Evolutionary conservation across 1,139 yeast genomes (phyloP).

Genomic region (Trichomonascaceae sp.): DNA sequence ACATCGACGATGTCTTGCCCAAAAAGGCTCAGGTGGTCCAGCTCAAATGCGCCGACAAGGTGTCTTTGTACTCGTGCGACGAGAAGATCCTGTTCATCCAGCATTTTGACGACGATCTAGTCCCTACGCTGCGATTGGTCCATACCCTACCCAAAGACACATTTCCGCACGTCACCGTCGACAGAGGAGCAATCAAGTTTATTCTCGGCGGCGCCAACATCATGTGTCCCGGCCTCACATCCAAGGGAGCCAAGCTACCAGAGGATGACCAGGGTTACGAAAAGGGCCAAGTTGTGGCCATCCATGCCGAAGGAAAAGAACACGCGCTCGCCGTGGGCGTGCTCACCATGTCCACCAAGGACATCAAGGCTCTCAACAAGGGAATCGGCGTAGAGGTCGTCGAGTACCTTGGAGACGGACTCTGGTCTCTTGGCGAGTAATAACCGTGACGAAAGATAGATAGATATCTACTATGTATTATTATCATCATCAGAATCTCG

Average conservation of each 20-base stretch:
- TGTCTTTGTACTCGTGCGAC: conserved; percentile 65
- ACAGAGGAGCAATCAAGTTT: conserved; percentile 92
- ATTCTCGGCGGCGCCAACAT: conserved; percentile 90
- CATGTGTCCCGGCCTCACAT: conserved; percentile 95
- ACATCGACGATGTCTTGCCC: conserved; percentile 73
- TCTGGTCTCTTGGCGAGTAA: conserved; percentile 16
- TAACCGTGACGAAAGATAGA: too few relatives aligned
- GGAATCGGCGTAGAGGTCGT: conserved; percentile 83
- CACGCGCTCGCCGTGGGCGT: conserved; percentile 83
- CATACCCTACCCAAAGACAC: conserved; percentile 42
- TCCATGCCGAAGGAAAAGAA: conserved; percentile 90
- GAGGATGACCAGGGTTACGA: conserved; percentile 41
- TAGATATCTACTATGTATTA: not conserved
- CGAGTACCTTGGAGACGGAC: conserved; percentile 82
- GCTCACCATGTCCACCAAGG: conserved; percentile 78
- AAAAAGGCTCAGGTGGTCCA: conserved; percentile 79
- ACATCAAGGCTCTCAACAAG: conserved; percentile 69
- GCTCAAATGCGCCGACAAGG: conserved; percentile 81
- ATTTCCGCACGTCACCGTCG: conserved; percentile 83
- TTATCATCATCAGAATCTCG: too few relatives aligned
- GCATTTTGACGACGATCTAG: conserved; percentile 62
- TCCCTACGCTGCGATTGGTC: conserved; percentile 65
- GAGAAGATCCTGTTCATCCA: conserved; percentile 68
- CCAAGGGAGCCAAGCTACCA: conserved; percentile 79
- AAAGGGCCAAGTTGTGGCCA: conserved; percentile 57